A percentile compares a stretch with the other conserved stretches of the same genome.
These are phyloP conservation scores for Mucor plumbeus DNA, from an alignment of 371 early-diverging fungal genomes.

Conservation along the genomic window DNA sequence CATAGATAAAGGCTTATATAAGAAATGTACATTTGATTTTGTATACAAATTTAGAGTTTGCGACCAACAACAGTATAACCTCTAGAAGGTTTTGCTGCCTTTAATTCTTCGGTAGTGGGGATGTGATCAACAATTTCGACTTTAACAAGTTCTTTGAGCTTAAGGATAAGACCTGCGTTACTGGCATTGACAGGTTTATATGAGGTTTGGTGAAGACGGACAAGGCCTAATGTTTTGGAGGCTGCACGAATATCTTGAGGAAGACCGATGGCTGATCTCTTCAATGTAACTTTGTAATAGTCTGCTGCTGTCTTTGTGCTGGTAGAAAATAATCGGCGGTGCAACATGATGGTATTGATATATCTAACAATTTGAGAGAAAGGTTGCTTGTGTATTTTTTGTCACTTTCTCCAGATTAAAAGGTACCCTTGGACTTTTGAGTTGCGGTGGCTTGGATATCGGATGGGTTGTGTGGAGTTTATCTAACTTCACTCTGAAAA, in stretches of 20 bases:
- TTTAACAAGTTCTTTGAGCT: constrained; percentile 80
- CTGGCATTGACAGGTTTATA: constrained; percentile 66
- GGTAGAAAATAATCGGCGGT: constrained; percentile 41
- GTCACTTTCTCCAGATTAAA: neutral
- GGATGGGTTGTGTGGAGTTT: neutral
- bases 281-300: constrained; percentile 64
- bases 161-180: constrained; percentile 79
- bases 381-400: neutral
- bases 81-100: constrained; percentile 49
- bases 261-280: constrained; percentile 66
- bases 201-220: constrained; percentile 60
- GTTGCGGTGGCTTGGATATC: neutral
- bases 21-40: constrained; percentile 5
- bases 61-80: constrained; percentile 66
- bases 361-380: neutral
- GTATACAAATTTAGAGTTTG: constrained; percentile 35
- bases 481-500: no score
- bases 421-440: neutral
- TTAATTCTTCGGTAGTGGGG: constrained; percentile 47
- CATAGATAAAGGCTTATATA: neutral
- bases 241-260: constrained; percentile 58
- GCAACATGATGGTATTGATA: constrained; percentile 22
- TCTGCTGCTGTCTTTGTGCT: constrained; percentile 39
- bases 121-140: constrained; percentile 69
- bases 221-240: constrained; percentile 62